Base-by-base conservation (phyloP, 345 rosid genomes). In the Iberis pinnata region DNA sequence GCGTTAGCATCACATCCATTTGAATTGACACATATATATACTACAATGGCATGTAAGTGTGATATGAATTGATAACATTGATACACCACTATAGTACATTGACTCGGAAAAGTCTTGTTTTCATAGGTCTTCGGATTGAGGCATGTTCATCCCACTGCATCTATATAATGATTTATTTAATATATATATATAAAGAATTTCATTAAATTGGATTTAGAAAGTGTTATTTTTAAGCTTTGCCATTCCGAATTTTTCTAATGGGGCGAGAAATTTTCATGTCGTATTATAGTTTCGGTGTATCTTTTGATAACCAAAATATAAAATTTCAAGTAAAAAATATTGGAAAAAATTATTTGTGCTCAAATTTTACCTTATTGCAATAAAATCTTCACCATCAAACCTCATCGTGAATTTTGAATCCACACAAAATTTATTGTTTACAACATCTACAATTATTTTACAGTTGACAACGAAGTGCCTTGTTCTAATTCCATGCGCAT, bases 81-180 rank as follows among this genome's bases (percentile, higher is more conserved):
- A n/a, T n/a, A n/a, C n/a, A n/a, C n/a, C n/a, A n/a, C n/a, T n/a
- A n/a, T n/a, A n/a, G n/a, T n/a, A n/a, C n/a, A n/a, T n/a, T n/a
- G n/a, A n/a, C n/a, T n/a, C n/a, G n/a, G n/a, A n/a, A n/a, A n/a
- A n/a, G n/a, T n/a, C n/a, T n/a, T n/a, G n/a, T n/a, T n/a, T n/a
- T n/a, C n/a, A n/a, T n/a, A 22, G 25, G 25, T 22, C 25, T 22
- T 22, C 4, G 74, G 58, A 74, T 63, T 20, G 71, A 52, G 66
- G 88, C 73, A 15, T 78, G 58, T 35, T 76, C 86, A 68, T 82
- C 86, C 80, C 80, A 80, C 69, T 80, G 78, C 56, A 75, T 50
- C 89, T 82, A 58, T 10, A 50, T 60, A 39, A 27, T 5, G 0
- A 44, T 8, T 41, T 16, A 49, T 4, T 53, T 2, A 16, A 53